Evolutionary conservation across 1,284 basidiomycete species (phyloP).

Genomic region (Pholiota adiposa): DNA sequence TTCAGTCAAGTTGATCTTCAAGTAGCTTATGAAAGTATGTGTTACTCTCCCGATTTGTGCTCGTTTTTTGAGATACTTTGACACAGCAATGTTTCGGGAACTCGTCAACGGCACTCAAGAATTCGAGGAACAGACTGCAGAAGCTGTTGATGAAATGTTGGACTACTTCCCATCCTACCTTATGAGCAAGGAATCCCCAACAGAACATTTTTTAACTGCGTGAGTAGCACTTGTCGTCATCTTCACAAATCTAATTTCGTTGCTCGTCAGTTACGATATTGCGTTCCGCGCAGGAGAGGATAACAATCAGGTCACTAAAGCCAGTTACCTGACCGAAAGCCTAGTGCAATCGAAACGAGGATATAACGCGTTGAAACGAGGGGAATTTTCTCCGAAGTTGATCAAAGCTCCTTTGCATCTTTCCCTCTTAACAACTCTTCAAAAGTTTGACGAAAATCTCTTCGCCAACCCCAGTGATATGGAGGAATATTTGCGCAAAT

Average conservation of each 20-base stretch:
- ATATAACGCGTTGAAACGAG: slow-evolving; percentile 54
- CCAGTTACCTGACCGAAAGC: slow-evolving; percentile 61
- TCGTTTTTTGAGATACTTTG: not conserved
- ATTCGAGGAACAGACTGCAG: slow-evolving; percentile 38
- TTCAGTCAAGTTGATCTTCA: slow-evolving; percentile 52
- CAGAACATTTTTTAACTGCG: slow-evolving; percentile 64
- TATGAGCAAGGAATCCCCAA: slow-evolving; percentile 49
- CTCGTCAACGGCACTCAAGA: slow-evolving; percentile 29
- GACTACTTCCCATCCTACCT: slow-evolving; percentile 53
- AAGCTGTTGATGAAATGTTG: slow-evolving; percentile 38
- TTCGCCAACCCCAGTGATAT: slow-evolving; percentile 37
- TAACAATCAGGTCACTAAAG: slow-evolving; percentile 43
- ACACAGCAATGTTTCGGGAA: slow-evolving; percentile 42
- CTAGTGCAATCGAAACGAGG: slow-evolving; percentile 52
- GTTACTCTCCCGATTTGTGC: slow-evolving; percentile 34
- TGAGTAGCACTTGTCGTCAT: slow-evolving; percentile 29
- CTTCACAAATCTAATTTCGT: not conserved
- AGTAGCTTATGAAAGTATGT: slow-evolving; percentile 44
- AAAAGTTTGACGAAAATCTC: slow-evolving; percentile 43
- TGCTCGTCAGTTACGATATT: slow-evolving; percentile 58
- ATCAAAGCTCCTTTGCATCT: slow-evolving; percentile 58
- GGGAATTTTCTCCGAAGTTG: slow-evolving; percentile 44
- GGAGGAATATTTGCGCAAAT: slow-evolving; percentile 42
- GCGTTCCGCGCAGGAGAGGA: slow-evolving; percentile 56
- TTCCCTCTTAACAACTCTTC: slow-evolving; percentile 49